These are phyloP conservation scores for Allantophomopsis cytisporea DNA, from an alignment of 2,329 filamentous ascomycete species.

Conservation along the genomic window DNA sequence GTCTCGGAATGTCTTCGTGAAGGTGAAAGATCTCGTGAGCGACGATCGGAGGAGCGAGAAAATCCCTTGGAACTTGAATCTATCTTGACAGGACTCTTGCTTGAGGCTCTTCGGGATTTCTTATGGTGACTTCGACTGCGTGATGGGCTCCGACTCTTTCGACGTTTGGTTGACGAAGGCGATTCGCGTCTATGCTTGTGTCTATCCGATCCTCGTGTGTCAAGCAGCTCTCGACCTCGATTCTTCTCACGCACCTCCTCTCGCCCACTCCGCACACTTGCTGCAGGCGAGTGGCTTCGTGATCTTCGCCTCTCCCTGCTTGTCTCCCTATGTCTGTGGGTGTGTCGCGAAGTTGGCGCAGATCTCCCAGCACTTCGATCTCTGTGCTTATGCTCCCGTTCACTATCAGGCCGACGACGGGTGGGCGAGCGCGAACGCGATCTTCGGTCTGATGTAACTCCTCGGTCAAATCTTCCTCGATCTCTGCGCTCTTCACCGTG, in stretches of 20 bases:
- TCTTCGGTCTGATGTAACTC: slow-evolving; percentile 18
- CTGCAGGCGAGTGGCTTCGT: slow-evolving; percentile 12
- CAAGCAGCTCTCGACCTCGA: slow-evolving; percentile 19
- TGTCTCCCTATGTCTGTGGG: slow-evolving; percentile 14
- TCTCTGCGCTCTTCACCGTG: slow-evolving; percentile 26
- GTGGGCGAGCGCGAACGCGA: slow-evolving; percentile 15
- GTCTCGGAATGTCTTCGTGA: slow-evolving; percentile 7
- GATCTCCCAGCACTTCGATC: slow-evolving; percentile 16
- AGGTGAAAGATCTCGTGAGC: too few species aligned
- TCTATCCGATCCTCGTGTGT: slow-evolving; percentile 18
- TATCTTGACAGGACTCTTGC: slow-evolving; percentile 15
- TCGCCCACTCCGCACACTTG: slow-evolving; percentile 10
- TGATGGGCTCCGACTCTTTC: slow-evolving; percentile 19
- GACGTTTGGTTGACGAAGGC: slow-evolving; percentile 17
- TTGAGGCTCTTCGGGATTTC: slow-evolving; percentile 14
- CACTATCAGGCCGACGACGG: slow-evolving; percentile 19
- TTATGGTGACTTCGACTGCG: slow-evolving; percentile 17
- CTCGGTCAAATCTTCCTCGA: slow-evolving; percentile 25
- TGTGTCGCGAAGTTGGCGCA: slow-evolving; percentile 10
- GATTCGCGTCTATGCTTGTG: slow-evolving; percentile 16
- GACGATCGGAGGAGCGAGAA: slow-evolving; percentile 4
- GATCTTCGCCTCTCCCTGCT: slow-evolving; percentile 15
- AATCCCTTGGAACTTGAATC: slow-evolving; percentile 8
- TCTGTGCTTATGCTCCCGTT: slow-evolving; percentile 15
- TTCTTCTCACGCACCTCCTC: slow-evolving; percentile 19